These are phyloP conservation scores for Hemerocallis citrina DNA, from an alignment of 106 monocot species.

Conservation along the genomic window DNA sequence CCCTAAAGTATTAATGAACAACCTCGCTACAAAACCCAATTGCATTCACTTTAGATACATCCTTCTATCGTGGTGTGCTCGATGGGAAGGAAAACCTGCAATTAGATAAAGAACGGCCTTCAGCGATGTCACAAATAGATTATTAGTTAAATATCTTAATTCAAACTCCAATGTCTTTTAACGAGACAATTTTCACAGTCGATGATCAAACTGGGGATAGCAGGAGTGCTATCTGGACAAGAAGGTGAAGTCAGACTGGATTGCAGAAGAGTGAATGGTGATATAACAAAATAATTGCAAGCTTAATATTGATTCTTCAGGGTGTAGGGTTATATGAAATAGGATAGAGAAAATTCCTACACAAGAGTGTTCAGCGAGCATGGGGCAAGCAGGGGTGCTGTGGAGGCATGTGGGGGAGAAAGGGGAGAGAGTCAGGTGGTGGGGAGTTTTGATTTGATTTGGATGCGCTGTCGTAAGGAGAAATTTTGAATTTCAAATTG, in stretches of 20 bases:
- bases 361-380: too few species aligned
- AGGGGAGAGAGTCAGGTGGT: too few species aligned
- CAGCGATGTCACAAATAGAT: slow-evolving; percentile 14
- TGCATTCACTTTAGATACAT: slow-evolving; percentile 2
- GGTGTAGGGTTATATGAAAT: too few species aligned
- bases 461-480: too few species aligned
- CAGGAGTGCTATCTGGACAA: slow-evolving; percentile 30
- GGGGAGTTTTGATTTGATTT: too few species aligned
- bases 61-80: slow-evolving; percentile 20
- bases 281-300: not conserved
- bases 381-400: too few species aligned
- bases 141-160: slow-evolving; percentile 11
- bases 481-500: too few species aligned
- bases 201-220: slow-evolving; percentile 41
- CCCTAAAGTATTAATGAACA: slow-evolving; percentile 22
- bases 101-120: slow-evolving; percentile 1
- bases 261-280: slow-evolving; percentile 29
- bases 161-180: slow-evolving; percentile 14
- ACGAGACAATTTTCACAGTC: slow-evolving; percentile 21
- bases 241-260: slow-evolving; percentile 38
- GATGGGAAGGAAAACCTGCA: slow-evolving; percentile 5
- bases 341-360: too few species aligned
- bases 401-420: too few species aligned
- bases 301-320: not conserved
- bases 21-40: slow-evolving; percentile 5